Conservation (phyloP, 2,329 filamentous ascomycete genomes). For the Rutstroemia sp. region DNA sequence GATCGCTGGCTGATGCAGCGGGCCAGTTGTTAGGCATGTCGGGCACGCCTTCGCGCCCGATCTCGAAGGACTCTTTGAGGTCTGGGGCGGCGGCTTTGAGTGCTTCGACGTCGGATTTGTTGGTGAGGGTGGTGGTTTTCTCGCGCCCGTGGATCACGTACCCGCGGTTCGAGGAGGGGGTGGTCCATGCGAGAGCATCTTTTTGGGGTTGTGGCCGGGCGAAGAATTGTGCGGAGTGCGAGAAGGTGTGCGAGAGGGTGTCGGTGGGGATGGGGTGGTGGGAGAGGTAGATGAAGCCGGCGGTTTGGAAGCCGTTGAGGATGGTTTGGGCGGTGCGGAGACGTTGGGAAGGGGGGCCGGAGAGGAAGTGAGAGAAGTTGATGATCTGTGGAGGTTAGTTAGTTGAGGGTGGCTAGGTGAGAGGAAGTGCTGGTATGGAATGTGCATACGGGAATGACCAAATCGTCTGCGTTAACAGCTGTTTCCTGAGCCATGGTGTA, state of each 20-base stretch:
- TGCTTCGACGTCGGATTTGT: constrained; percentile 33
- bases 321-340: constrained; percentile 62
- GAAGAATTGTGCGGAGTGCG: constrained; percentile 65
- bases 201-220: constrained; percentile 50
- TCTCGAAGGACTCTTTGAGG: constrained; percentile 59
- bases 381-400: constrained; percentile 50
- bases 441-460: constrained; percentile 2
- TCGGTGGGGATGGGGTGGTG: constrained; percentile 64
- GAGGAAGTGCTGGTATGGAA: neutral
- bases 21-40: constrained; percentile 76
- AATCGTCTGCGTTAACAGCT: no score
- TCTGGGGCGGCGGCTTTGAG: constrained; percentile 51
- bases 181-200: constrained; percentile 61
- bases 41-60: constrained; percentile 51
- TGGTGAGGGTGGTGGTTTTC: constrained; percentile 19
- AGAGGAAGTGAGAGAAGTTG: constrained; percentile 68
- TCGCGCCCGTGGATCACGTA: constrained; percentile 47
- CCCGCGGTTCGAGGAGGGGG: constrained; percentile 64
- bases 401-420: neutral
- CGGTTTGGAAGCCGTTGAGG: constrained; percentile 71
- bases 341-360: constrained; percentile 53
- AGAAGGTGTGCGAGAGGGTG: constrained; percentile 55
- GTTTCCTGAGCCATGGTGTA: no score
- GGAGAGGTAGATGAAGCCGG: constrained; percentile 84
- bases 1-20: constrained; percentile 33